Conservation (phyloP, 805 yeast species). For the Pichia sporocuriosa region DNA sequence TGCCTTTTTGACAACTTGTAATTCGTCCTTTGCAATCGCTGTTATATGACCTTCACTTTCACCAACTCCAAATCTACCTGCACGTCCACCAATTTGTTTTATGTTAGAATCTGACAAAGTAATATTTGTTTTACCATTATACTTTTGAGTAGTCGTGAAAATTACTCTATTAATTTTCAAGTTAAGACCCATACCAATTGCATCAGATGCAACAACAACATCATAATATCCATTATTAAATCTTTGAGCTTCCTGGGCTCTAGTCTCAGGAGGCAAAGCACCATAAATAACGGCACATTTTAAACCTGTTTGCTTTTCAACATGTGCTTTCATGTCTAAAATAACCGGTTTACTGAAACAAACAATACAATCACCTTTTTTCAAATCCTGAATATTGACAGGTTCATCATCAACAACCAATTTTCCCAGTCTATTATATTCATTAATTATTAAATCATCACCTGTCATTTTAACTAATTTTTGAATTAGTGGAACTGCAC, state of each 20-base stretch:
- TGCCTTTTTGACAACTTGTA: conserved; percentile 38
- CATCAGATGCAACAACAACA: conserved; percentile 90
- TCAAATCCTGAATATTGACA: conserved; percentile 34
- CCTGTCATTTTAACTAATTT: conserved; percentile 64
- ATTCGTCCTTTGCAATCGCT: conserved; percentile 40
- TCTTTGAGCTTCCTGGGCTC: conserved; percentile 72
- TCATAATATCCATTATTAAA: conserved; percentile 80
- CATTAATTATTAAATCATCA: conserved; percentile 65
- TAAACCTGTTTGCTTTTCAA: conserved; percentile 55
- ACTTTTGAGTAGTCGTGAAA: conserved; percentile 63
- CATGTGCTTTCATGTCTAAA: conserved; percentile 56
- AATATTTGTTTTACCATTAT: conserved; percentile 50
- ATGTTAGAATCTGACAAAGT: conserved; percentile 56
- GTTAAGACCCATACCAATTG: conserved; percentile 96
- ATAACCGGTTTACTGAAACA: conserved; percentile 76
- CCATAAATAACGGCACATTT: conserved; percentile 92
- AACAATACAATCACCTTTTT: conserved; percentile 82
- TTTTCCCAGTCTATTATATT: conserved; percentile 70
- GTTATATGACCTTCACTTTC: conserved; percentile 44
- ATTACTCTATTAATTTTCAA: conserved; percentile 75
- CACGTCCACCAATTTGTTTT: conserved; percentile 94
- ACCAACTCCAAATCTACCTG: conserved; percentile 63
- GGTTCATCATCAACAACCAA: conserved; percentile 46
- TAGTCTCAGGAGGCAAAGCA: conserved; percentile 89
- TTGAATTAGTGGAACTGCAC: conserved; percentile 64